A percentile compares a stretch with the other conserved stretches of the same genome.
Evolutionary conservation across 2,329 filamentous ascomycete genomes (phyloP).

Genomic region (Xylaria sp.): DNA sequence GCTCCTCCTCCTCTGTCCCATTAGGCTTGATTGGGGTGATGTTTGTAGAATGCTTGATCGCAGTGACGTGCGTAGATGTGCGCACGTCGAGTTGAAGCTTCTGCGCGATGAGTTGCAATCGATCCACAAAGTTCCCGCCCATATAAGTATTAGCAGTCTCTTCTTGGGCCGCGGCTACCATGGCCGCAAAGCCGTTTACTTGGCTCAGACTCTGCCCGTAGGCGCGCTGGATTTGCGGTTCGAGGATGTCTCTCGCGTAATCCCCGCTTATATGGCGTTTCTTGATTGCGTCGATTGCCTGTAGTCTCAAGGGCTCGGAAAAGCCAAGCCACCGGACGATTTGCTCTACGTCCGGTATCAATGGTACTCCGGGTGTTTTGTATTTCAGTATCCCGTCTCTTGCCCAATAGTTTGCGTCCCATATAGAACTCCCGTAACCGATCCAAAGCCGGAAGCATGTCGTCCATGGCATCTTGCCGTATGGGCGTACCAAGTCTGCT

Average conservation of each 20-base stretch:
- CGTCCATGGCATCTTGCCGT: conserved; percentile 16
- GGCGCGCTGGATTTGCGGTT: conserved; percentile 21
- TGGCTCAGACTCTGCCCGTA: conserved; percentile 14
- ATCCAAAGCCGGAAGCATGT: conserved; percentile 21
- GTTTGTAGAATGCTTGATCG: background rate
- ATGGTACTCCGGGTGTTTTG: conserved; percentile 4
- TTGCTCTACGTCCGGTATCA: conserved; percentile 9
- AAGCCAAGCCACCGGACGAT: conserved; percentile 18
- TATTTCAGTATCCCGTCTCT: conserved; percentile 14
- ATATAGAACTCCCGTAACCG: conserved; percentile 23
- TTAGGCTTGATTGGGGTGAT: background rate
- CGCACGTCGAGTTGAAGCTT: conserved; percentile 2
- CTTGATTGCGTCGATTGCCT: conserved; percentile 10
- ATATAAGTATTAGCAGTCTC: conserved; percentile 18
- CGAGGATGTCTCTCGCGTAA: conserved; percentile 22
- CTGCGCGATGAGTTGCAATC: conserved; percentile 6
- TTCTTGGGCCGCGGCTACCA: conserved; percentile 20
- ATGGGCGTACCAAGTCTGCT: conserved; percentile 19
- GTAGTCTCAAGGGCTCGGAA: conserved; percentile 8
- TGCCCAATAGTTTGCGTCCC: conserved; percentile 15
- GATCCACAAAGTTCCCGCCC: conserved; percentile 19
- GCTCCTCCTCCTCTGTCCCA: background rate
- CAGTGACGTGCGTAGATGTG: conserved; percentile 8
- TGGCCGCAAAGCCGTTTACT: conserved; percentile 19
- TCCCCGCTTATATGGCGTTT: conserved; percentile 17